Base-by-base conservation (phyloP, 192 early-diverging fungal genomes). In the Dimargaris verticillata region DNA sequence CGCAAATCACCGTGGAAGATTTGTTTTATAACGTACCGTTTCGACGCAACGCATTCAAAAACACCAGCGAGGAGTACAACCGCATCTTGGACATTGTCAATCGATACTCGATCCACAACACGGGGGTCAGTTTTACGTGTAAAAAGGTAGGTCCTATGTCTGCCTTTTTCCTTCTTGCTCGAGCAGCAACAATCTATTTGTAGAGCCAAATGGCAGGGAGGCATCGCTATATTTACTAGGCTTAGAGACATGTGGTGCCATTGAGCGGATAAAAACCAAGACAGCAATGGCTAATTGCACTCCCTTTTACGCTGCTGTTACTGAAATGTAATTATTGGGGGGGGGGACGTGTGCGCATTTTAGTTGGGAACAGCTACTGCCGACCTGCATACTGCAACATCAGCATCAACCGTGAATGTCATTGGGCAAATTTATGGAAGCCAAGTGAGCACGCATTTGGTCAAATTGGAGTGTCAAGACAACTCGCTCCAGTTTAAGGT, bases 11-110 rank as follows among this genome's bases (percentile, higher is more conserved):
- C 44, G 93, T 83, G 15, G 93, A 99, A 68, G 93, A 97, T 63
- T 65, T 99, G 58, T 99, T 99, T 67, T 97, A 88, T 72, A 99
- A 95, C 68, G 81, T 91, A 4, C 81, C 85, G 26, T 89, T 83
- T 10, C 83, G 96, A 24, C 76, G 79, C 50, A 88, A 82, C 42
- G 93, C 96, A 7, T 68, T 96, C 25, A 91, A 86, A 57, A 92
- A 86, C 63, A 63, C 81, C 0, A 80, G 72, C 14, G 93, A 97
- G 20, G 93, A 96, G 63, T 97, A 99, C 66, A 86, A 83, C 64
- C 73, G 85, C 44, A 91, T 97, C 57, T 64, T 94, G 52, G 90
- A 95, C 61, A 79, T 99, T 33, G 83, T 96, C 22, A 84, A 82
- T 47, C 71, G 82, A n/a, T 99, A 99, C 67, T 87, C 93, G 0